phyloP scores from a whole-genome alignment of 2,329 filamentous ascomycete species.

The Intubia oerlemansii region DNA sequence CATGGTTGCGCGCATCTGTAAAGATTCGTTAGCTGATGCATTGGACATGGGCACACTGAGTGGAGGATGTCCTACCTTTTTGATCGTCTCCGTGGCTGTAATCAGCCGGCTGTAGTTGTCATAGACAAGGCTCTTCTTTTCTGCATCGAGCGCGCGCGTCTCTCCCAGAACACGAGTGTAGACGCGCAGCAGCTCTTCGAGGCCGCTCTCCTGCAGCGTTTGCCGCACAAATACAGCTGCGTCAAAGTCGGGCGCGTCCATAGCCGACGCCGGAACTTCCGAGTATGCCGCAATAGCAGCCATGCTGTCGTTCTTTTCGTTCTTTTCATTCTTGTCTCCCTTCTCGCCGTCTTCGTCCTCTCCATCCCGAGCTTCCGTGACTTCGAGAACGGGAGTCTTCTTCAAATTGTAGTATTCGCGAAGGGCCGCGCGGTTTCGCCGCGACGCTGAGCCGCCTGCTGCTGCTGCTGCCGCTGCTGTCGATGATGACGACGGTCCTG shows the following conservation, averaged over 20 bases:
- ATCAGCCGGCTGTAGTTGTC: constrained; percentile 98
- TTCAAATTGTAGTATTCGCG: constrained; percentile 90
- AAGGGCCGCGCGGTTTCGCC: constrained; percentile 60
- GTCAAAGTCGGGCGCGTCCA: constrained; percentile 56
- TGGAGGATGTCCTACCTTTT: constrained; percentile 28
- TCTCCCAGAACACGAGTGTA: constrained; percentile 58
- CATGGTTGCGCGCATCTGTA: constrained; percentile 61
- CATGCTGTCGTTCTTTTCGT: background rate
- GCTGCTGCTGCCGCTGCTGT: constrained; percentile 8
- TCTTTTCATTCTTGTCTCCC: background rate
- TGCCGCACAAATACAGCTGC: constrained; percentile 44
- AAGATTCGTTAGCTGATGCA: background rate
- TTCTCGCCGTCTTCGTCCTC: constrained; percentile 9
- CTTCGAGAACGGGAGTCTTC: constrained; percentile 17
- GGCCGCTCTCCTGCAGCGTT: constrained; percentile 36
- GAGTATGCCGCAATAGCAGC: constrained; percentile 13
- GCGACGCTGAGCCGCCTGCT: constrained; percentile 13
- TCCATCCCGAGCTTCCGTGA: constrained; percentile 17
- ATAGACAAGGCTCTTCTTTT: constrained; percentile 92
- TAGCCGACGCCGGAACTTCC: constrained; percentile 43
- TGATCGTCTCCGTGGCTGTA: constrained; percentile 87
- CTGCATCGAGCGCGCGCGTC: constrained; percentile 76
- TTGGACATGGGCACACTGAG: too few relatives aligned
- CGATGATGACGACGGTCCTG: background rate
- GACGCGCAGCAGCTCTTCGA: constrained; percentile 47